Conservation (phyloP, 495 filamentous ascomycete genomes). For the Thozetella sp. region DNA sequence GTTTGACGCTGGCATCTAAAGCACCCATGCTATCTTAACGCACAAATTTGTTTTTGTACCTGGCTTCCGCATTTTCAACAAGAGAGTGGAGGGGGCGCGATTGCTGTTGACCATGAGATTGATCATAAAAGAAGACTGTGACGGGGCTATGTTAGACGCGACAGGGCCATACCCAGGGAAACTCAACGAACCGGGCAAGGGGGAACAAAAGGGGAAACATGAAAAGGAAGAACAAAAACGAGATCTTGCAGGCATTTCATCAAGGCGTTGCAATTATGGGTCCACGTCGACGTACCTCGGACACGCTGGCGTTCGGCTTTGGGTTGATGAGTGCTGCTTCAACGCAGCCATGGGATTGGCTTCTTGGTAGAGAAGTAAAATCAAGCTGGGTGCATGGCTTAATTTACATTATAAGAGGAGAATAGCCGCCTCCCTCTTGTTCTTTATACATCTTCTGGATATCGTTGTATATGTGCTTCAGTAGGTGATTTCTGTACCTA, state of each 20-base stretch:
- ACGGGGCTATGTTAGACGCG: not conserved
- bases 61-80: conserved; percentile 17
- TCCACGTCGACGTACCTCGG: conserved; percentile 29
- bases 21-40: not conserved
- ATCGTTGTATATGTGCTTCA: too few relatives aligned
- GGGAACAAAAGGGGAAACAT: not conserved
- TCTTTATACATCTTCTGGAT: too few relatives aligned
- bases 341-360: conserved; percentile 23
- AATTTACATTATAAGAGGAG: too few relatives aligned
- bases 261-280: conserved; percentile 34
- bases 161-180: not conserved
- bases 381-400: too few relatives aligned
- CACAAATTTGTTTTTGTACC: conserved; percentile 4
- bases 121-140: not conserved
- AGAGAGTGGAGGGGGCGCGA: too few relatives aligned
- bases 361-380: not conserved
- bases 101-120: too few relatives aligned
- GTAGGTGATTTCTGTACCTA: too few relatives aligned
- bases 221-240: conserved; percentile 22
- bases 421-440: too few relatives aligned
- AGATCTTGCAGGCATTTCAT: conserved; percentile 33
- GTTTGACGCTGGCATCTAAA: conserved; percentile 48
- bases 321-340: conserved; percentile 26
- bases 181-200: not conserved
- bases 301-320: conserved; percentile 23